A percentile compares a stretch with the other conserved stretches of the same genome.
Conservation (phyloP, 805 yeast species). For the Wickerhamomyces subpelliculosus region DNA sequence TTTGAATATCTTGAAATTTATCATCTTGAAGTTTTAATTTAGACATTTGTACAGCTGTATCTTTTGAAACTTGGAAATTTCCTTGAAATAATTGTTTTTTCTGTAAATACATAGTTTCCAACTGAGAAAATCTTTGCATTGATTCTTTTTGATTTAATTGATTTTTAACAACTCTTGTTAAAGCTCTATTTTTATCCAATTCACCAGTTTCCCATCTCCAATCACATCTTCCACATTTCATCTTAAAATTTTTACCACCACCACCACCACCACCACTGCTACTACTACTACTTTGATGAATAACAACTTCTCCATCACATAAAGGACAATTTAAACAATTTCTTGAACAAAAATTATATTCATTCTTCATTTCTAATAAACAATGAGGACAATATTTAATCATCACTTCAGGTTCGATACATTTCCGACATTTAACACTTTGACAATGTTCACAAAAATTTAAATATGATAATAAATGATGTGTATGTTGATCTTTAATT, state of each 20-base stretch:
- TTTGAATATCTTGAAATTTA: constrained; percentile 2
- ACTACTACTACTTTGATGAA: constrained; percentile 8
- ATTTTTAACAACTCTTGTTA: constrained; percentile 10
- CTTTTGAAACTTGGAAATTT: constrained; percentile 9
- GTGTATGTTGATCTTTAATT: constrained; percentile 12
- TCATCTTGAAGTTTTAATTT: constrained; percentile 8
- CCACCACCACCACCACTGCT: too few species aligned
- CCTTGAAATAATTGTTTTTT: constrained; percentile 7
- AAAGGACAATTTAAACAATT: constrained; percentile 23
- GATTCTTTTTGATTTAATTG: constrained; percentile 3
- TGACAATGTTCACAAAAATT: constrained; percentile 20
- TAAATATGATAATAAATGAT: constrained; percentile 10
- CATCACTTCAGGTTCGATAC: constrained; percentile 19
- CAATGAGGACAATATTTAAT: constrained; percentile 22
- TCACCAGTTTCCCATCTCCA: constrained; percentile 9
- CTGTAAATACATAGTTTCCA: constrained; percentile 16
- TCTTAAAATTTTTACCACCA: constrained; percentile 3
- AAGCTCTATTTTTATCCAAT: constrained; percentile 11
- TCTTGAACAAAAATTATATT: constrained; percentile 16
- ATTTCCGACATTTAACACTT: constrained; percentile 20
- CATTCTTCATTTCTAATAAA: constrained; percentile 18
- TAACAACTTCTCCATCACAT: constrained; percentile 10
- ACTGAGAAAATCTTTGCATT: constrained; percentile 7
- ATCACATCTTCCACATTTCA: constrained; percentile 12
- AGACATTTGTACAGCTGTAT: constrained; percentile 8